Base-by-base conservation (phyloP, 2,329 filamentous ascomycete genomes). In the Cytospora leucostoma region DNA sequence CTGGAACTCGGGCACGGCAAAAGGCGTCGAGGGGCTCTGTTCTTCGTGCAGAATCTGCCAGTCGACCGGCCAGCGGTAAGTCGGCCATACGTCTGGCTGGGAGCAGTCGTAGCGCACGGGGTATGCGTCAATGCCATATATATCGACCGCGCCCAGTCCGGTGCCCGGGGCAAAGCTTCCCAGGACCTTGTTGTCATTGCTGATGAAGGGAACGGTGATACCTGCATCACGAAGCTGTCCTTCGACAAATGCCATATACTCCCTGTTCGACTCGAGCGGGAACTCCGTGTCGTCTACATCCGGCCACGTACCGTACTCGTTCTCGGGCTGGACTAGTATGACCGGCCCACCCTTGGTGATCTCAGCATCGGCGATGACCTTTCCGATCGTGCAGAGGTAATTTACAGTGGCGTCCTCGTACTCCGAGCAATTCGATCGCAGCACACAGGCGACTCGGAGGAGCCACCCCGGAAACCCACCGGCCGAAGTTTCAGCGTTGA, bases 401-500 rank as follows among this genome's bases (percentile, higher is more conserved):
- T 83, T 82, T 64, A 87, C 79, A 0, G 87, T 90, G 1, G 88
- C 81, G 40, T 83, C 76, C 10, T 89, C 73, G 69, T 82, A 91
- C 8, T 77, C 82, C 4, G 80, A 73, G 35, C 83, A 82, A 55
- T 76, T 75, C 1, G 86, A 87, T 65, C 88, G 78, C 37, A 89
- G 75, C 4, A 78, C 80, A 1, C 81, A 87, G 59, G 82, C 80
- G 27, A 86, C 74, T n/a, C 87, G 78, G 71, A 87, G 84, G 7
- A 91, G 73, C 89, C 89, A 92, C 6, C 88, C 89, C 0, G 89
- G 89, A 66, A 88, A 91, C 0, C 89, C 89, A 65, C 89, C 89
- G 8, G 88, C 88, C 21, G 81, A 83, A 0, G 76, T 81, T 72
- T 91, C 88, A 0, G 88, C 88, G 1, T 50, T 58, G 49, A 65